Percentiles rank a stretch among this genome's conserved stretches.
Evolutionary conservation across 371 early-diverging fungal genomes (phyloP).

Genomic region (Syncephalastrum monosporum): DNA sequence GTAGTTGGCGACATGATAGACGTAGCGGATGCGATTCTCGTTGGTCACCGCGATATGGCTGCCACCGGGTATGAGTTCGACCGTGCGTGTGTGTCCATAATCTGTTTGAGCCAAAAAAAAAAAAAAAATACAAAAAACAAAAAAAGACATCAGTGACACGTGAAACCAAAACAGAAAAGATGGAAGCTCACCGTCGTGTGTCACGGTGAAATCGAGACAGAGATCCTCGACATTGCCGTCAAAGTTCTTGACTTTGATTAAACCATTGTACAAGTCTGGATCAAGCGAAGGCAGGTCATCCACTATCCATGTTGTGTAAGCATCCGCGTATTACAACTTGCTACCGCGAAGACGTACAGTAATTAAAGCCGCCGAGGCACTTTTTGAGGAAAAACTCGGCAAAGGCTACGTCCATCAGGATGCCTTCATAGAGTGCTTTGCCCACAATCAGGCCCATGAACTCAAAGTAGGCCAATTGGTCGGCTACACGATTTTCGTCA

Average conservation of each 20-base stretch:
- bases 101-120: conserved; percentile 19
- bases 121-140: too few species aligned
- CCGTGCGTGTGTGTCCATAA: conserved; percentile 50
- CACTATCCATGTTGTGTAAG: conserved; percentile 33
- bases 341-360: conserved; percentile 46
- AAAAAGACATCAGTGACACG: not conserved
- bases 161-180: conserved; percentile 3
- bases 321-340: too few species aligned
- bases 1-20: conserved; percentile 82
- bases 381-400: conserved; percentile 90
- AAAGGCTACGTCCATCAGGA: conserved; percentile 90
- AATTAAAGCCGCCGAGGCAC: conserved; percentile 75
- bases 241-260: conserved; percentile 82
- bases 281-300: conserved; percentile 92
- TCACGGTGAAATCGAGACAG: conserved; percentile 79
- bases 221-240: conserved; percentile 74
- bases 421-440: conserved; percentile 93
- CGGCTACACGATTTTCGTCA: conserved; percentile 22
- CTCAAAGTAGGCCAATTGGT: conserved; percentile 70
- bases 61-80: conserved; percentile 81
- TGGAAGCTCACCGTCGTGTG: conserved; percentile 50
- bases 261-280: conserved; percentile 79
- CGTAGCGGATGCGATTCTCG: conserved; percentile 78
- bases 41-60: conserved; percentile 76
- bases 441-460: conserved; percentile 93